Conservation (phyloP, 768 basidiomycete species). For the Collybia sordida region DNA sequence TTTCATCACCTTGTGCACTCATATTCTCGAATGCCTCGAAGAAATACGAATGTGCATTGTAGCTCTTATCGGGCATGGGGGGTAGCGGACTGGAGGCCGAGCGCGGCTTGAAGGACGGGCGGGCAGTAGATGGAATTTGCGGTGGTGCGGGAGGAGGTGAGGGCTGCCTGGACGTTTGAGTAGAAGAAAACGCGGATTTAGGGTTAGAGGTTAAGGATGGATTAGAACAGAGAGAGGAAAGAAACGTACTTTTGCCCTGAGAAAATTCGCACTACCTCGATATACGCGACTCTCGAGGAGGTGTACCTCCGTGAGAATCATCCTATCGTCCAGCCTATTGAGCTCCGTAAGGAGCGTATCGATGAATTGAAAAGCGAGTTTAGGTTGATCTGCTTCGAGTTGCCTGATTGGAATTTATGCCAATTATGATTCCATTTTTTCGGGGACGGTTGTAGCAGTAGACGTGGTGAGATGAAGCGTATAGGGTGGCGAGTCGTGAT, state of each 20-base stretch:
- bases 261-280: conserved; percentile 83
- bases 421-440: too few species aligned
- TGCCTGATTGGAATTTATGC: conserved; percentile 42
- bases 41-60: conserved; percentile 97
- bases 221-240: too few species aligned
- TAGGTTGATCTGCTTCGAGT: conserved; percentile 74
- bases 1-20: conserved; percentile 72
- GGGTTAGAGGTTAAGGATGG: too few species aligned
- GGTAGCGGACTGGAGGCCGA: conserved; percentile 63
- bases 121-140: conserved; percentile 94
- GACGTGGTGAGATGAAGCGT: conserved; percentile 10
- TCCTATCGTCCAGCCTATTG: conserved; percentile 93
- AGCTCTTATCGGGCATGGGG: conserved; percentile 98
- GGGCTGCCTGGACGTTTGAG: conserved; percentile 75
- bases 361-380: conserved; percentile 77
- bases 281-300: conserved; percentile 91
- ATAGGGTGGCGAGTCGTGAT: conserved; percentile 80
- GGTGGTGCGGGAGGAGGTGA: conserved; percentile 89
- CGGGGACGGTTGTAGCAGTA: too few species aligned
- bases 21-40: conserved; percentile 95
- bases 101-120: conserved; percentile 39
- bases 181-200: too few species aligned
- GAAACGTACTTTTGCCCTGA: conserved; percentile 80
- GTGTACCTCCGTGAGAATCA: conserved; percentile 96
- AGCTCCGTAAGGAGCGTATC: conserved; percentile 89